Conservation (phyloP, 2,329 filamentous ascomycete species). For the Colletotrichum viniferum region DNA sequence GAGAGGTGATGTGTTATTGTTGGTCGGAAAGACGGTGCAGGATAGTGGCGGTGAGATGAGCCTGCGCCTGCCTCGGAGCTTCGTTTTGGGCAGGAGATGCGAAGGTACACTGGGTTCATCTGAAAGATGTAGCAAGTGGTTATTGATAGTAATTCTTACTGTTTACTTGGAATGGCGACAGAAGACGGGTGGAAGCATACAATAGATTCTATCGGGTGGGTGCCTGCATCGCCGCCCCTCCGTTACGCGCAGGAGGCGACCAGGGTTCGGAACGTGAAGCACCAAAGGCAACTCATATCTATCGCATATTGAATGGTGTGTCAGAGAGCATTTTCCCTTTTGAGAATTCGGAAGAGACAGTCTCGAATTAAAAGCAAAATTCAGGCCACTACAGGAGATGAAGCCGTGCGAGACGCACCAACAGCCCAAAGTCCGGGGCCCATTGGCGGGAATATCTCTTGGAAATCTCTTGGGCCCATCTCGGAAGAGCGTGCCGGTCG, state of each 20-base stretch:
- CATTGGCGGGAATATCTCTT: neutral
- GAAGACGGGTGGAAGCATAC: neutral
- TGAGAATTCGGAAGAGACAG: neutral
- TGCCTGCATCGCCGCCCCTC: neutral
- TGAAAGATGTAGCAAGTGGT: neutral
- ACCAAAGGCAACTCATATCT: neutral
- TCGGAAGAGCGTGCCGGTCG: neutral
- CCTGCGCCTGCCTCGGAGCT: neutral
- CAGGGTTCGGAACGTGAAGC: neutral
- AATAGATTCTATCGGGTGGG: neutral
- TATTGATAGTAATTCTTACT: neutral
- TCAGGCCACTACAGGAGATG: neutral
- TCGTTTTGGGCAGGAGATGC: neutral
- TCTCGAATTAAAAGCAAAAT: neutral
- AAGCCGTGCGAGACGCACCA: neutral
- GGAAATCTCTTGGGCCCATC: neutral
- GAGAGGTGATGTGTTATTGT: neutral
- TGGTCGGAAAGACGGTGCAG: neutral
- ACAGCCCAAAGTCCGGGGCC: neutral
- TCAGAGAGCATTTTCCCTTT: neutral
- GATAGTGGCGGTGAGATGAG: neutral
- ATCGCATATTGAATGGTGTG: neutral
- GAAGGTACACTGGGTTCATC: neutral
- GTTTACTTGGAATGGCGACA: neutral
- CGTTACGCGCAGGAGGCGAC: neutral